Base-by-base conservation (phyloP, 192 early-diverging fungal species). In the Gamsiella multidivaricata region DNA sequence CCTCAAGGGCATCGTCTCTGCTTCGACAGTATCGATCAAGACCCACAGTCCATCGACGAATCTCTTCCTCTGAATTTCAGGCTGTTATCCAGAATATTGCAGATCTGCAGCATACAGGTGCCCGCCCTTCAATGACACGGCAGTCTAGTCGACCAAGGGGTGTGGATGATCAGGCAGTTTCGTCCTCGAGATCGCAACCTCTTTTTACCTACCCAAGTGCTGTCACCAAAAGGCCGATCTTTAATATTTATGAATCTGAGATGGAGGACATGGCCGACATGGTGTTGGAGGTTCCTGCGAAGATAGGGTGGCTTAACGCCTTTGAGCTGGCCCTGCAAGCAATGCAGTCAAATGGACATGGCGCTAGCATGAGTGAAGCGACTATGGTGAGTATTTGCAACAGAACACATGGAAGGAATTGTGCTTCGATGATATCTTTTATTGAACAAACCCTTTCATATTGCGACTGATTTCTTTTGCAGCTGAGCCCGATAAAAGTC, bases 211-310 rank as follows among this genome's bases (percentile, higher is more conserved):
- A 71, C 49, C 69, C 59, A 3, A 52, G 57, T 39, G 57, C 54
- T 6, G 69, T 61, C 18, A 39, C 69, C 33, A 62, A 54, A 22
- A 45, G 69, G 28, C 61, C 59, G 34, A 71, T 71, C 42, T 71
- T 75, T 20, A 65, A 75, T 31, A 75, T 76, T n/a, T 76, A 76
- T 15, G 73, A 76, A 39, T 53, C 63, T 34, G 73, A 76, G 23
- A 61, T 67, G 59, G 58, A 68, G 51, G 73, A 76, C 18, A 31
- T 76, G 59, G 53, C 52, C 4, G 73, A 66, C n/a, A 76, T 76
- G 73, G 28, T 62, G 15, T 14, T 12, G 28, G 65, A 62, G 34
- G 11, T 42, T 14, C 53, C 73, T 0, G 20, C 65, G 15, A 67
- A 62, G 26, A 37, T 76, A 3, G 41, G 57, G 4, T 76, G 73